Evolutionary conservation across 2,329 filamentous ascomycete species (phyloP), one percentile per base, ranked within the genome.

Genomic region (Diplocarpon mali): DNA sequence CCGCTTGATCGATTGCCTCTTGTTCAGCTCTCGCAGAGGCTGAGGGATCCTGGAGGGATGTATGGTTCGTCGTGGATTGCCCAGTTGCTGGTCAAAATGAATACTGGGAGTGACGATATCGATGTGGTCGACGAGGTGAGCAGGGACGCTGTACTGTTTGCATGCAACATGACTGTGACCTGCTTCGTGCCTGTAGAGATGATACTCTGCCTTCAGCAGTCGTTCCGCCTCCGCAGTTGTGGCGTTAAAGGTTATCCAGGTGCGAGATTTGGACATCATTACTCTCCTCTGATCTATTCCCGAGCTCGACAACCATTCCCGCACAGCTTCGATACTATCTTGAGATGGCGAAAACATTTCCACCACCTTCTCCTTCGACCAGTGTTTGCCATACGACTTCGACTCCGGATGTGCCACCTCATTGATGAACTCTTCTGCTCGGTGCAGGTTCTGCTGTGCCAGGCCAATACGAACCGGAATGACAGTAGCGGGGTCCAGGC

Each of bases 161-260:
- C 60, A 62, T n/a, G 57, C 60, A 44, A 62, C 50, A 34, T 59
- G 53, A 15, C 49, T 47, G 12, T 54, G 63, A 35, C 71, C 75
- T 16, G 70, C 59, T 51, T 76, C 69, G 51, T 75, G 72, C 54
- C 70, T 63, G 60, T 71, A 80, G 47, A 70, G 61, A 47, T 66
- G 65, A 54, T 74, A 75, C 40, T 68, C 64, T 2, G 71, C 72
- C 45, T 72, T 59, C 17, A 80, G 66, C 2, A 80, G 69, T 17
- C 63, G 60, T 56, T 80, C 75, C 1, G 70, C 68, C 38, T 67
- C 60, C 13, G 46, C 41, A 3, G 55, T 55, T 10, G 57, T 60
- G 16, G 60, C 60, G 49, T 66, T 58, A 42, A 65, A 62, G 27
- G 51, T 52, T 27, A 60, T 37, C 57, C 57, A 61, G 36, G 45